Percentiles rank a stretch among this genome's conserved stretches.
Evolutionary conservation across 495 filamentous ascomycete species (phyloP).

Genomic region (Glutinoglossum americanum): DNA sequence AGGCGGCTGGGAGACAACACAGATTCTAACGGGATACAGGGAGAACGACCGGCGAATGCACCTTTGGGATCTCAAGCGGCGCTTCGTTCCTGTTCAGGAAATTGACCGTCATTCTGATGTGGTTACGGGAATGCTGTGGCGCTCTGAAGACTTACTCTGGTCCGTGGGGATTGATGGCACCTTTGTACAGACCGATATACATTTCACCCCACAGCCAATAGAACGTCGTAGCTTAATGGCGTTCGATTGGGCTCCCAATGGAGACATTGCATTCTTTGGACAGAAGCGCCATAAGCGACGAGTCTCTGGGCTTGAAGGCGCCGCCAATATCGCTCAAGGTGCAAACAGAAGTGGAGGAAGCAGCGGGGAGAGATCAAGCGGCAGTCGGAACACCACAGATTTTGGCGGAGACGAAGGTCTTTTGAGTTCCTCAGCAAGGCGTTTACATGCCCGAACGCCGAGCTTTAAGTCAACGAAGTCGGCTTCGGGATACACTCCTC

Average conservation of each 20-base stretch:
- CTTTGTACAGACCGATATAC: constrained; percentile 76
- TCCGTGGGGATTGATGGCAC: constrained; percentile 64
- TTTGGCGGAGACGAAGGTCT: constrained; percentile 41
- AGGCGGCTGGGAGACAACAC: constrained; percentile 37
- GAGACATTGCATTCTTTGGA: constrained; percentile 32
- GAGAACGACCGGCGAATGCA: constrained; percentile 49
- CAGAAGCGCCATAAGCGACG: constrained; percentile 26
- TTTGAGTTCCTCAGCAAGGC: constrained; percentile 25
- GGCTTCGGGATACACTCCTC: constrained; percentile 29
- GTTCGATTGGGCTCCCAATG: constrained; percentile 35
- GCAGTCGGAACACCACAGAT: constrained; percentile 45
- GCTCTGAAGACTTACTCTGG: constrained; percentile 77
- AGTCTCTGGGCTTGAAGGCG: constrained; percentile 15
- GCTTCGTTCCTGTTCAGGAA: constrained; percentile 69
- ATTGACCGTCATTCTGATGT: constrained; percentile 50
- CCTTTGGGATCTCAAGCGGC: constrained; percentile 80
- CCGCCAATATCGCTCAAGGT: constrained; percentile 8
- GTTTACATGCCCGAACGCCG: constrained; percentile 18
- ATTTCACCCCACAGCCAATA: constrained; percentile 58
- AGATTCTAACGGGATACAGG: constrained; percentile 46
- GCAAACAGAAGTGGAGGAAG: constrained; percentile 6
- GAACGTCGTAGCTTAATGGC: constrained; percentile 45
- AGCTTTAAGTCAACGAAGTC: constrained; percentile 21
- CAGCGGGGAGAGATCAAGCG: constrained; percentile 21
- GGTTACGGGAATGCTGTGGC: constrained; percentile 71